phyloP scores from a whole-genome alignment of 495 filamentous ascomycete genomes.

The Lineolata rhizophorae region DNA sequence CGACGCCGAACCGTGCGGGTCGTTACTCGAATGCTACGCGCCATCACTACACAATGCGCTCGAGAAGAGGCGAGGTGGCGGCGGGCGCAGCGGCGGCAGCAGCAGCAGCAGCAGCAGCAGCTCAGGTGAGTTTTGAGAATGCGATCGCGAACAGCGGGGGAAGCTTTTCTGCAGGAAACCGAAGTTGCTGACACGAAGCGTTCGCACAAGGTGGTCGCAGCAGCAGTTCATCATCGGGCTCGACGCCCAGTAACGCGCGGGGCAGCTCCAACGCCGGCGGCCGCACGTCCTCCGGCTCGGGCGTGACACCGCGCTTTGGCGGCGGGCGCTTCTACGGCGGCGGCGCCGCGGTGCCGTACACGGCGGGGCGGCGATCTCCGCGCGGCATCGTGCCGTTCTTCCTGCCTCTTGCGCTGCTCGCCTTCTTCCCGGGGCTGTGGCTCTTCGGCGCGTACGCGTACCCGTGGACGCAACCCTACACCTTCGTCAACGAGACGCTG shows the following conservation, averaged over 20 bases:
- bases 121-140: too few species aligned
- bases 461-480: constrained; percentile 35
- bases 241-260: constrained; percentile 1
- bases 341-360: constrained; percentile 48
- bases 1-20: too few species aligned
- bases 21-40: too few species aligned
- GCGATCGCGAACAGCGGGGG: too few species aligned
- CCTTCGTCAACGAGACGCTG: constrained; percentile 30
- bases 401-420: constrained; percentile 28
- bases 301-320: constrained; percentile 34
- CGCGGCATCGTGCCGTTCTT: constrained; percentile 33
- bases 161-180: too few species aligned
- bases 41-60: too few species aligned
- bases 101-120: constrained; percentile 12
- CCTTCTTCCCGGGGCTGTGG: constrained; percentile 36
- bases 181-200: too few species aligned
- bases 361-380: constrained; percentile 32
- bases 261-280: constrained; percentile 35
- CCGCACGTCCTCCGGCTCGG: constrained; percentile 40
- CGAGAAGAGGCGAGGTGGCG: constrained; percentile 12
- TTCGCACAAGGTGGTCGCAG: too few species aligned
- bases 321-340: constrained; percentile 59
- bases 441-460: constrained; percentile 53
- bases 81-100: constrained; percentile 11
- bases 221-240: too few species aligned